phyloP scores from a whole-genome alignment of 805 yeast genomes.

The Spathaspora arborariae region DNA sequence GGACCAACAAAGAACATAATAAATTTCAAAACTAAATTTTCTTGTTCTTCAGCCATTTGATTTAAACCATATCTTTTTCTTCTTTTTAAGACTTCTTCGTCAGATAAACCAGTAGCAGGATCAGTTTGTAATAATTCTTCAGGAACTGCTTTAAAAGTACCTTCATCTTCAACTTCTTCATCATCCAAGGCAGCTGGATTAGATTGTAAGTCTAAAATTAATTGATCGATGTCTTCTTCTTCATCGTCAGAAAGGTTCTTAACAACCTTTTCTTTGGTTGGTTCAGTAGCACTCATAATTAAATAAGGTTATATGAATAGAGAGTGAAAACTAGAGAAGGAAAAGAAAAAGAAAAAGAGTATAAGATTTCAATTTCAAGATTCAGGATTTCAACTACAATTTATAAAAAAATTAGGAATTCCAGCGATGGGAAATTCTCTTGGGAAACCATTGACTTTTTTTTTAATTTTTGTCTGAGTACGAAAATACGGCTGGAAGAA shows the following conservation, averaged over 20 bases:
- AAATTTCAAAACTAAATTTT: slow-evolving; percentile 75
- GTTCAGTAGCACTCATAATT: slow-evolving; percentile 42
- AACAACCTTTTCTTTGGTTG: slow-evolving; percentile 51
- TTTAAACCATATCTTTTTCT: slow-evolving; percentile 88
- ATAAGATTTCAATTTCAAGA: not conserved
- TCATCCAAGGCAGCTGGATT: slow-evolving; percentile 51
- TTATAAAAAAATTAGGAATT: not conserved
- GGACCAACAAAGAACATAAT: slow-evolving; percentile 90
- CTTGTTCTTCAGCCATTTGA: slow-evolving; percentile 88
- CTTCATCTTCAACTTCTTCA: slow-evolving; percentile 40
- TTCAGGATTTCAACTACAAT: slow-evolving; percentile 2
- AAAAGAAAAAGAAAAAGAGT: slow-evolving; percentile 3
- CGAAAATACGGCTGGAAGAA: slow-evolving; percentile 4
- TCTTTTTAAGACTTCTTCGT: slow-evolving; percentile 76
- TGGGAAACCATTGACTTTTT: slow-evolving; percentile 1
- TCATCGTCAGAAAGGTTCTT: slow-evolving; percentile 52
- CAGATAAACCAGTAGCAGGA: slow-evolving; percentile 69
- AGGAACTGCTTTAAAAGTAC: slow-evolving; percentile 66
- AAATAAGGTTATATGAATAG: not conserved
- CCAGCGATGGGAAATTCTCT: slow-evolving; percentile 1
- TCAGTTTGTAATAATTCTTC: slow-evolving; percentile 83
- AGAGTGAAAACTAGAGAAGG: slow-evolving; percentile 3
- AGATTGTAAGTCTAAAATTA: slow-evolving; percentile 76
- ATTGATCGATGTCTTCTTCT: slow-evolving; percentile 57
- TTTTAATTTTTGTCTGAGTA: not conserved